Base-by-base conservation (phyloP, 164 flowering plant genomes). In the Echeveria elegans region DNA sequence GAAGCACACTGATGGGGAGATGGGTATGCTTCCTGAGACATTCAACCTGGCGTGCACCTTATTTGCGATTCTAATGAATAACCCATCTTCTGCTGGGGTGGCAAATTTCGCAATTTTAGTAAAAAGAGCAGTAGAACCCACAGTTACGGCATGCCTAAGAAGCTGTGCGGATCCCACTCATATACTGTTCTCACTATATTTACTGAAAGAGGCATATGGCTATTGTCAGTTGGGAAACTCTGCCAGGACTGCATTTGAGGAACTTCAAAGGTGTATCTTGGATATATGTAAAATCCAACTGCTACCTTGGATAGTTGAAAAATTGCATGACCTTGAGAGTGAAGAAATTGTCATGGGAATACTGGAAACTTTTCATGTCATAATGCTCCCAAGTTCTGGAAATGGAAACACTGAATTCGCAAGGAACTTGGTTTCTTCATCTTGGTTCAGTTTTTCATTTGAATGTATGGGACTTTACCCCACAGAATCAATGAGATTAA, bases 391-490 rank as follows among this genome's bases (percentile, higher is more conserved):
- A 40, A 74, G 79, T 70, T 77, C 79, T 62, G 79, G 84, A 68
- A 32, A 38, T 30, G 82, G 78, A 48, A 68, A 76, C 61, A 66
- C 32, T 70, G 76, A 78, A 65, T 80, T 89, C 66, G 83, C 86
- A 3, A 71, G 80, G 28, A 69, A 38, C 45, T 65, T 94, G 75
- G 80, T 80, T 66, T 81, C 90, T 21, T 80, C 83, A 1, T 81
- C 87, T 72, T 94, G 95, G 90, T 86, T 89, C 80, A 82, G 86
- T 73, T 72, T 87, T 24, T 83, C 88, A 48, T 91, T 83, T 80
- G 88, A 83, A 68, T 89, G 87, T 71, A 76, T 91, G 66, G 97
- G 97, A 43, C 71, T 84, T 31, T 92, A 83, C 74, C 87, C 93
- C 38, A 76, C 92, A 16, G 89, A 85, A 48, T 81, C 73, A 74